These are phyloP conservation scores for Scytalidium sp. DNA, from an alignment of 2,329 filamentous ascomycete genomes.

Conservation along the genomic window DNA sequence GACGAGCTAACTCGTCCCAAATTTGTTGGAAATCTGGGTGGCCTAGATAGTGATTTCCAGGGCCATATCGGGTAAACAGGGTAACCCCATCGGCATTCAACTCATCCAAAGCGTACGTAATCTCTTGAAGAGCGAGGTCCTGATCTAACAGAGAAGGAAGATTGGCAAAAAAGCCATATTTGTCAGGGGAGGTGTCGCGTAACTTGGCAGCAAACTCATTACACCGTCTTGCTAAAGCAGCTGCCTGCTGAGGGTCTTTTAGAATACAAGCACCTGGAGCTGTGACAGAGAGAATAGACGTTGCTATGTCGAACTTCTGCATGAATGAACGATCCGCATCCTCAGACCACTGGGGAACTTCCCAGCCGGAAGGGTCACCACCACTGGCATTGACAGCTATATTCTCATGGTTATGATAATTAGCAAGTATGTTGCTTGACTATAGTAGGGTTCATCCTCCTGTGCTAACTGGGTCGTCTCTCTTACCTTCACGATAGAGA, in stretches of 20 bases:
- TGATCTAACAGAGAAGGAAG: conserved; percentile 34
- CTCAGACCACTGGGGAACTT: conserved; percentile 1
- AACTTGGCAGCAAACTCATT: conserved; percentile 34
- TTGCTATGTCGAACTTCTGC: no score
- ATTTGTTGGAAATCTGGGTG: conserved; percentile 35
- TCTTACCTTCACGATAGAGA: no score
- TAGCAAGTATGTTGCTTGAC: no score
- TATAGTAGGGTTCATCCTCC: no score
- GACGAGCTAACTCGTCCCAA: conserved; percentile 40
- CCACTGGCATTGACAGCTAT: conserved; percentile 6
- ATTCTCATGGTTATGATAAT: no score
- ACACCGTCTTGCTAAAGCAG: conserved; percentile 9
- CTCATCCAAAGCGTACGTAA: conserved; percentile 35
- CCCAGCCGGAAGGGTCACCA: conserved; percentile 19
- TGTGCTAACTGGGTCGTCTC: no score
- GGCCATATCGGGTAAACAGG: conserved; percentile 43
- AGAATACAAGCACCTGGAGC: conserved; percentile 11
- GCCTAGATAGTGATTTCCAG: conserved; percentile 40
- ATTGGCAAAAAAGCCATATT: conserved; percentile 39
- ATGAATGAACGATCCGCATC: no score
- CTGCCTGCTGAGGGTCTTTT: conserved; percentile 1
- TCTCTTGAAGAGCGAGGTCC: conserved; percentile 30
- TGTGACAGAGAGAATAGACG: conserved; percentile 15
- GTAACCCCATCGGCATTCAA: conserved; percentile 44
- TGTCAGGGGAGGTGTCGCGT: conserved; percentile 28